Evolutionary conservation across 176 grass and related monocot species (phyloP), one percentile per base, ranked within the genome.

Genomic region (Sorghum bicolor): DNA sequence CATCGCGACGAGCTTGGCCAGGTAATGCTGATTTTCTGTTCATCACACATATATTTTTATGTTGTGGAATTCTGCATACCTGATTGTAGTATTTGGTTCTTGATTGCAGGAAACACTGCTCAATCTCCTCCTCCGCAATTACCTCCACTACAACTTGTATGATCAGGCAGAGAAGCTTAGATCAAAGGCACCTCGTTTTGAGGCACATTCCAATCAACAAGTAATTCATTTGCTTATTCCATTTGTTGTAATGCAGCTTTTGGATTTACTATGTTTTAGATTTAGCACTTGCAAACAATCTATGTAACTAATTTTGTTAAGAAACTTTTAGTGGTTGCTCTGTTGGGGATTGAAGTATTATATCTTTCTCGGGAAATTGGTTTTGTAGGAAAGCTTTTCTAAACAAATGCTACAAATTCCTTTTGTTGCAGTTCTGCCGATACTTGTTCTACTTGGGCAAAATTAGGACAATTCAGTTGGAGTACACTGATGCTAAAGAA

Each of bases 121-220:
- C 55, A 98, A 98, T 83, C 85, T 98, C 47, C 91, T 98, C n/a
- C 95, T 98, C 39, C 92, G 92, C 89, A 98, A 95, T 90, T 98
- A 98, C 41, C 95, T 98, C 58, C 91, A 98, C 75, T 98, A 95
- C 64, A 98, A 95, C 80, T 90, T 98, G 57, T 98, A 93, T 37
- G 91, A 98, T 37, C 92, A 93, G 52, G 92, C 96, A 31, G 96
- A 98, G 80, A 98, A 98, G 74, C 89, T 95, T 76, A 89, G 96
- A 78, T 98, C 93, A 41, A 95, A 98, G 83, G 96, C 91, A 76
- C 96, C 93, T 68, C 91, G 91, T 58, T 98, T 95, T 93, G 92
- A 95, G 70, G 96, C 92, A 11, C 96, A 98, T 84, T 98, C 96
- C 31, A 95, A 95, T 64, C 96, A 98, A 34, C 85, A 98, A 80